Evolutionary conservation across 2,329 filamentous ascomycete species (phyloP), one percentile per base, ranked within the genome.

Genomic region (Oidium heveae): DNA sequence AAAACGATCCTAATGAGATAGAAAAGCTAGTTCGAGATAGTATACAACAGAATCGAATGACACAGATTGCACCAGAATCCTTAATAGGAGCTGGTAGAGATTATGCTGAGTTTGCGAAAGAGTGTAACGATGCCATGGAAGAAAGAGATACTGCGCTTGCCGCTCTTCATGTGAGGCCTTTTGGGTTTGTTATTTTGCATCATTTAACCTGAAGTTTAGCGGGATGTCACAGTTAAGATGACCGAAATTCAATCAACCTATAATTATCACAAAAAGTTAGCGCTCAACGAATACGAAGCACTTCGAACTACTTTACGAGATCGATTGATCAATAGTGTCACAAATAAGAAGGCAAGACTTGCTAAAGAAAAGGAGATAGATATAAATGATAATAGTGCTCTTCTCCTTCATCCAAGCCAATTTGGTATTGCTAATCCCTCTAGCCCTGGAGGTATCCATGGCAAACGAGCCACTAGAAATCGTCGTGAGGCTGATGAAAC

Each of bases 51-150:
- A 59, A 60, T 13, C 58, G 60, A 57, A 68, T 66, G 57, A 65
- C 66, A 52, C 65, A 66, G 47, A 61, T 65, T 36, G 65, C 66
- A 39, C 61, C 65, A 82, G 55, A 58, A 47, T 51, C 58, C 55
- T 62, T 62, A 46, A 57, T 56, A 54, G 82, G 84, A 69, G 86
- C 86, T 36, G 91, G 91, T 1, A 85, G 81, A 62, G 79, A 83
- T 64, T 95, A 94, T 66, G 75, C 82, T 56, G 80, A 86, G 60
- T 96, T 93, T 70, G 79, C 91, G 20, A 78, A 86, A 60, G 80
- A 89, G 58, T 77, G 95, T 54, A 93, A 95, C 65, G 82, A 93
- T 66, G 76, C 86, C 8, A 80, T 94, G 60, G 88, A 96, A 67
- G 77, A 86, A 63, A 78, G 86, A 61, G 91, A 98, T 70, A 80